phyloP scores from a whole-genome alignment of 257 asterid species.

The Galeopsis tetrahit region DNA sequence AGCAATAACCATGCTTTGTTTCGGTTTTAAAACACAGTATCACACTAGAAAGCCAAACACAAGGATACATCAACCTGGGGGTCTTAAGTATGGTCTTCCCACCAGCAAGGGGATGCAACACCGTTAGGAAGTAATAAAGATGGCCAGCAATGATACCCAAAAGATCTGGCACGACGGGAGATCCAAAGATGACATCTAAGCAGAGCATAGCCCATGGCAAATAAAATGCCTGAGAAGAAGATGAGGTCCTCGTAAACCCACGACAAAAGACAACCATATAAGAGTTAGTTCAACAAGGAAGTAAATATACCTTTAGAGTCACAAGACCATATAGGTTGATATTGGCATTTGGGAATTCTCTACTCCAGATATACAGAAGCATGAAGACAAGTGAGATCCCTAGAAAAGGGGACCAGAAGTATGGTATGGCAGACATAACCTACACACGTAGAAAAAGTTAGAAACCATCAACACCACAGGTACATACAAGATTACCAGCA shows the following conservation, averaged over 20 bases:
- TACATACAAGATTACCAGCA: constrained; percentile 4
- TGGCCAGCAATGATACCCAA: constrained; percentile 91
- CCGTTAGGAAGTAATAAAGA: constrained; percentile 84
- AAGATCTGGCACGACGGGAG: constrained; percentile 77
- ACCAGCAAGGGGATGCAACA: constrained; percentile 92
- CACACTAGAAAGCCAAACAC: constrained; percentile 22
- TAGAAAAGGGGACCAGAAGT: constrained; percentile 65
- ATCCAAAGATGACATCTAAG: constrained; percentile 85
- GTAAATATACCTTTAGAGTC: constrained; percentile 66
- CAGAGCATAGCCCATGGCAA: constrained; percentile 99
- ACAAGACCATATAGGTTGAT: constrained; percentile 90
- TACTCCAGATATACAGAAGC: constrained; percentile 96
- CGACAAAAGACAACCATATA: background rate
- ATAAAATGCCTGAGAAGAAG: constrained; percentile 79
- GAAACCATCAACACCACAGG: background rate
- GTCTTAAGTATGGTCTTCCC: constrained; percentile 79
- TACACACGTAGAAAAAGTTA: constrained; percentile 39
- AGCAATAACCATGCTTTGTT: constrained; percentile 7
- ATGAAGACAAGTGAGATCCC: constrained; percentile 93
- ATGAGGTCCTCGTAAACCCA: constrained; percentile 17
- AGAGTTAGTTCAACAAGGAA: constrained; percentile 13
- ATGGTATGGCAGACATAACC: constrained; percentile 81
- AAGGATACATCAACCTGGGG: constrained; percentile 90
- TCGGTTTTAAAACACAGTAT: background rate
- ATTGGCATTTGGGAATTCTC: constrained; percentile 87